Base-by-base conservation (phyloP, 306 rosid species). In the Lablab purpureus region DNA sequence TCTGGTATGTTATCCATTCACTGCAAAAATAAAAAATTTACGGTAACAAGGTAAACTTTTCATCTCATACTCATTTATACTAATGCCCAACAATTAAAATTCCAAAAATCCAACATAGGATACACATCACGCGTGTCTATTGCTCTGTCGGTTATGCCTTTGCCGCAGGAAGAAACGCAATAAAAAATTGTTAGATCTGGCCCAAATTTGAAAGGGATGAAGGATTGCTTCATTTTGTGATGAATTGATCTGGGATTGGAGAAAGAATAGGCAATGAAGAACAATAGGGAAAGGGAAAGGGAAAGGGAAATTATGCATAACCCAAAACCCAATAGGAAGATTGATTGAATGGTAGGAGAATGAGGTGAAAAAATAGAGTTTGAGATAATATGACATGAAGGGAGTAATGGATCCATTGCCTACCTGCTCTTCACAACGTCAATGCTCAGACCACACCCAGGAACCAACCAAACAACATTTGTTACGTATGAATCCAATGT, bases 1-100 rank as follows among this genome's bases (percentile, higher is more conserved):
- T 94, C 98, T 8, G 97, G 97, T 74, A 92, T 58, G 72, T 46
- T 82, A 81, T 94, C 97, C 97, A 94, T 92, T 46, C 69, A 15
- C 69, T 56, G 68, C 65, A 41, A 15, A 52, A 30, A 46, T 1
- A 67, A 12, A 18, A 41, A 58, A 49, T n/a, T 10, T 40, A 10
- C 11, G 0, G 45, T 3, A 54, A 19, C 3, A 71, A 37, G 0
- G 17, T 19, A 56, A 78, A 71, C 47, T 71, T 49, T 12, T 47
- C 56, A 60, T 47, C 71, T 41, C 65, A 71, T 15, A 71, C 37
- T 45, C 71, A 70, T 68, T 7, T 10, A 67, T 37, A 67, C 3
- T 7, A 3, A 17, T 5, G 27, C 13, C 9, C 11, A 36, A 22
- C 58, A 55, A 21, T 13, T 34, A 36, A 73, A 73, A 56, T 6